Evolutionary conservation across 2,329 filamentous ascomycete species (phyloP), one percentile per base, ranked within the genome.

Genomic region (Aspergillus neoniger): DNA sequence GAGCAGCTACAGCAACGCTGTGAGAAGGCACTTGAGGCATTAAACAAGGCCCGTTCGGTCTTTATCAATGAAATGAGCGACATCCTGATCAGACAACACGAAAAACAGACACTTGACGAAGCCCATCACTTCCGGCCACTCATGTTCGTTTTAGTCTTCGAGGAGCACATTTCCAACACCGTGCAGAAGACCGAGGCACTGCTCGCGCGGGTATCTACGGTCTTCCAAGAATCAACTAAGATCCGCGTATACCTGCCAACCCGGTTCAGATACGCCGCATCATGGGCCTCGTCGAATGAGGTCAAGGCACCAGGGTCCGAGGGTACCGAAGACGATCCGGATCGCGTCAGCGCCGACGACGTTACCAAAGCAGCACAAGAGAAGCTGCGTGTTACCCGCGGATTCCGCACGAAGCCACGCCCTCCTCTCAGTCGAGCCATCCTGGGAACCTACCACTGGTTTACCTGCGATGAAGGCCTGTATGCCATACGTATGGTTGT

Each of bases 401-500:
- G 69, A 41, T 73, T 73, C 17, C 64, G 67, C 12, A 61, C 65
- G 0, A 66, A 64, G 14, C 62, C 64, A 19, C 72, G 75, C 30
- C 73, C 64, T 57, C 61, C 65, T 3, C 15, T 75, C 4, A 72
- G 71, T 4, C 66, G 69, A 23, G 65, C 67, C 1, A 52, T 74
- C 9, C 67, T 78, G 3, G 67, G 66, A 1, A 70, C 68, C 0
- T 78, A 74, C 25, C 72, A 72, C 12, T 82, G 80, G 79, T 48
- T 82, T 12, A 30, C 47, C 15, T 50, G 47, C n/a, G 47, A 50
- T 15, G 15, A 50, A 28, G 81, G 81, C 0, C 72, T 82, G 65
- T 83, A 78, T 57, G 81, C 79, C 0, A 57, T 83, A 12, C 78
- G 82, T 2, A 77, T 83, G 72, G 79, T 83, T 0, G 62, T 78